Evolutionary conservation across 2,329 filamentous ascomycete genomes (phyloP).

Genomic region (Pseudogymnoascus sp.): DNA sequence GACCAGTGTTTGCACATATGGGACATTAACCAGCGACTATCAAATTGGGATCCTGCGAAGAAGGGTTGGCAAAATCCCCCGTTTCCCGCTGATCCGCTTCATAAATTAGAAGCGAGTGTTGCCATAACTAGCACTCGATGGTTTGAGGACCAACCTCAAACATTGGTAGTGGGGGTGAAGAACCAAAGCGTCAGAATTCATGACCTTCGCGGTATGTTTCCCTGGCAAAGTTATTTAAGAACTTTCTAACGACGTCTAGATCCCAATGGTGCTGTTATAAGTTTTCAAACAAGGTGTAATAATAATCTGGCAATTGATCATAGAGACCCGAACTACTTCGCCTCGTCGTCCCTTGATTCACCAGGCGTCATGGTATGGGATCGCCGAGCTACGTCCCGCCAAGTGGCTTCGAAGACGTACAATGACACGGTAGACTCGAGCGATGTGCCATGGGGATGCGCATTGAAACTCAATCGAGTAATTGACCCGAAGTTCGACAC

Average conservation of each 20-base stretch:
- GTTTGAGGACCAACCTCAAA: constrained; percentile 67
- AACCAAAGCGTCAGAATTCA: constrained; percentile 67
- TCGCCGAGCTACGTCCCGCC: constrained; percentile 50
- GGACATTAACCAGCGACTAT: constrained; percentile 57
- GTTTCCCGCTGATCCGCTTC: constrained; percentile 39
- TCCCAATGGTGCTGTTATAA: constrained; percentile 44
- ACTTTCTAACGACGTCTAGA: constrained; percentile 28
- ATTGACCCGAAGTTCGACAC: constrained; percentile 48
- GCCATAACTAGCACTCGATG: constrained; percentile 78
- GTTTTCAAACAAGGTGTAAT: constrained; percentile 58
- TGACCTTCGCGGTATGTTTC: constrained; percentile 59
- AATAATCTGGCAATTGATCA: constrained; percentile 72
- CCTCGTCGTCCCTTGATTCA: constrained; percentile 67
- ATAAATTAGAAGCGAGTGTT: constrained; percentile 55
- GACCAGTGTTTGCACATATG: constrained; percentile 77
- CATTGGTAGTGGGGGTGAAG: constrained; percentile 66
- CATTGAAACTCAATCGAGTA: constrained; percentile 47
- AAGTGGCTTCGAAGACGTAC: constrained; percentile 46
- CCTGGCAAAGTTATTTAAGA: background rate
- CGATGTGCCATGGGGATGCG: constrained; percentile 53
- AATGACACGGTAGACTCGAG: constrained; percentile 51
- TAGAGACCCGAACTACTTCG: constrained; percentile 73
- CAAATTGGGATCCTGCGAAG: constrained; percentile 38
- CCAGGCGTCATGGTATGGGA: constrained; percentile 73
- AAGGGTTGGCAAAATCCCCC: constrained; percentile 35